These are phyloP conservation scores for Cutaneotrichosporon spelunceum DNA, from an alignment of 1,284 basidiomycete genomes.

Conservation along the genomic window DNA sequence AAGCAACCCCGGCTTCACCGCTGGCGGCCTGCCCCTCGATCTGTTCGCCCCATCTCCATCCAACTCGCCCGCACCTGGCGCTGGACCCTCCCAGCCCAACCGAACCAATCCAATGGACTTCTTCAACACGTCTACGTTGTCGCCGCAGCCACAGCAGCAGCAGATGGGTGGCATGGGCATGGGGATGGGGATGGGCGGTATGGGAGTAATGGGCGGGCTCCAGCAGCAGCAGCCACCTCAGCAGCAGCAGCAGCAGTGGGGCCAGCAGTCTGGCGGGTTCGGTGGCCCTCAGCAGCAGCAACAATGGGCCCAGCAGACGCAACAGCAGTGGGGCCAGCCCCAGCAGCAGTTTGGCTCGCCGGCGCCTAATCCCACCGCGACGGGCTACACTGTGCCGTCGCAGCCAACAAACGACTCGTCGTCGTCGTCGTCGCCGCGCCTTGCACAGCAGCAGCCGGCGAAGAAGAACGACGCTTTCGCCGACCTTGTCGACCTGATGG, in stretches of 20 bases:
- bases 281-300: slow-evolving; percentile 11
- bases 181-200: slow-evolving; percentile 9
- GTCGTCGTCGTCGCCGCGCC: slow-evolving; percentile 6
- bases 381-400: slow-evolving; percentile 7
- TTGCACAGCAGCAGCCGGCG: slow-evolving; percentile 23
- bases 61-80: slow-evolving; percentile 26
- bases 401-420: slow-evolving; percentile 11
- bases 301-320: slow-evolving; percentile 19
- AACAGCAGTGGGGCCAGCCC: slow-evolving; percentile 16
- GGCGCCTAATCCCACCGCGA: slow-evolving; percentile 18
- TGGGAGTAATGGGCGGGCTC: background rate
- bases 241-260: slow-evolving; percentile 10
- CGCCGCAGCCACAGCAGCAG: slow-evolving; percentile 14
- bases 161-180: slow-evolving; percentile 17
- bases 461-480: slow-evolving; percentile 51
- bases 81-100: slow-evolving; percentile 14
- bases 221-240: slow-evolving; percentile 6
- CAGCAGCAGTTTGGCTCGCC: slow-evolving; percentile 22
- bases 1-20: slow-evolving; percentile 32
- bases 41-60: slow-evolving; percentile 48
- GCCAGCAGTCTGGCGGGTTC: slow-evolving; percentile 4
- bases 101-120: slow-evolving; percentile 49
- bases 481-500: slow-evolving; percentile 50
- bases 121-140: slow-evolving; percentile 36
- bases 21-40: slow-evolving; percentile 50